These are phyloP conservation scores for Phytophthora brassicae DNA, from an alignment of 352 stramenopile genomes.

Conservation along the genomic window DNA sequence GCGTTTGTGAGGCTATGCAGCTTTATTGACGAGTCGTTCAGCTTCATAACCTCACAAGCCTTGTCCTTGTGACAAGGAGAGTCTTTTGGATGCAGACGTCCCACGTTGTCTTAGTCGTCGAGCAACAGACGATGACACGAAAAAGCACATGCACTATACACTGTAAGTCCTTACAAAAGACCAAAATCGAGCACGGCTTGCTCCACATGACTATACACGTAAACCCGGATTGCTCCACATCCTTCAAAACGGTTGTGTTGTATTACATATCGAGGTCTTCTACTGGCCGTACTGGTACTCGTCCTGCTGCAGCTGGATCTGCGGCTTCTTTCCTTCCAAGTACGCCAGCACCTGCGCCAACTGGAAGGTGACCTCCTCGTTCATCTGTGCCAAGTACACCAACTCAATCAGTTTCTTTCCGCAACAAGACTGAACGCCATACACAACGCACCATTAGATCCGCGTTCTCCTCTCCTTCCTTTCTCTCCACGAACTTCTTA, in stretches of 20 bases:
- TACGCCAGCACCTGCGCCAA: conserved; percentile 73
- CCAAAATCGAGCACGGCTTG: no score
- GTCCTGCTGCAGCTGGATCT: conserved; percentile 32
- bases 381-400: conserved; percentile 47
- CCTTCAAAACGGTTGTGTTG: conserved; percentile 10
- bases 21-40: no score
- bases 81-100: background rate
- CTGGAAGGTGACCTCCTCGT: conserved; percentile 76
- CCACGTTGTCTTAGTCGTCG: background rate
- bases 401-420: background rate
- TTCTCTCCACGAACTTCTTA: conserved; percentile 73
- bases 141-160: background rate
- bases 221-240: no score
- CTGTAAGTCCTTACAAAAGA: no score
- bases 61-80: no score
- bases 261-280: conserved; percentile 36
- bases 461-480: conserved; percentile 62
- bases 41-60: no score
- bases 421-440: background rate
- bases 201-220: no score
- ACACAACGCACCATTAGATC: conserved; percentile 64
- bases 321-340: conserved; percentile 51
- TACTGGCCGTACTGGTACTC: conserved; percentile 29
- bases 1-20: no score
- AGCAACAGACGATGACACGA: background rate